These are phyloP conservation scores for Vitis cinerea DNA, from an alignment of 164 flowering plant species.

Conservation along the genomic window DNA sequence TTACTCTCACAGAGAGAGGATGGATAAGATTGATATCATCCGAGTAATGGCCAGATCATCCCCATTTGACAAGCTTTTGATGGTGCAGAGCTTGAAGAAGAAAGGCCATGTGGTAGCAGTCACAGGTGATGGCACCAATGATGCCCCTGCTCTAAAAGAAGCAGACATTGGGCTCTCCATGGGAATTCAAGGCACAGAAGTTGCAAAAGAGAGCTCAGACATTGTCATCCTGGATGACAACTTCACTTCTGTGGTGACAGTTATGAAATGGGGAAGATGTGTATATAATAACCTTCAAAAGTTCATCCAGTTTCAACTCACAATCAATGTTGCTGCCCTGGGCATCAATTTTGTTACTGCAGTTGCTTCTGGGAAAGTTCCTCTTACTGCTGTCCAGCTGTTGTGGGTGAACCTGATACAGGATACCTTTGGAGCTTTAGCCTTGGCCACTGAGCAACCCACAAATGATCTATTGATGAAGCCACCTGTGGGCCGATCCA, in stretches of 20 bases:
- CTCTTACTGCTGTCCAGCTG: conserved; percentile 37
- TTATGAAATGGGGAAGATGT: conserved; percentile 46
- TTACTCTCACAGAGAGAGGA: conserved; percentile 34
- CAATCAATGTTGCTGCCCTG: conserved; percentile 43
- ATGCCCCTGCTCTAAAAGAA: conserved; percentile 42
- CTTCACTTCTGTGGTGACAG: conserved; percentile 35
- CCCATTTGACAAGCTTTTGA: conserved; percentile 43
- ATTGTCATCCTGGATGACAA: conserved; percentile 43
- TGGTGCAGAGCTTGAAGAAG: conserved; percentile 41
- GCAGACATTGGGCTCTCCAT: conserved; percentile 47
- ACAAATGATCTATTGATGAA: conserved; percentile 29
- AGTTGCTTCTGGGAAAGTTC: conserved; percentile 34
- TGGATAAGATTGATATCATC: conserved; percentile 33
- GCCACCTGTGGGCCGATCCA: conserved; percentile 27
- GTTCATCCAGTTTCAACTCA: conserved; percentile 52
- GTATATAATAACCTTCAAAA: conserved; percentile 46
- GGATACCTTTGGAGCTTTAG: conserved; percentile 43
- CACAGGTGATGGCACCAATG: conserved; percentile 49
- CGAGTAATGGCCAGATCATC: conserved; percentile 48
- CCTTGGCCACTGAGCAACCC: conserved; percentile 38
- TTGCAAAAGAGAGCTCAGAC: conserved; percentile 33
- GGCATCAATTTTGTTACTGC: conserved; percentile 39
- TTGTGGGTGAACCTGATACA: conserved; percentile 50
- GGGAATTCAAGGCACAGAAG: conserved; percentile 51
- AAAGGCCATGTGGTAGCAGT: conserved; percentile 47